phyloP scores from a whole-genome alignment of 768 basidiomycete species.

The Vararia minispora region DNA sequence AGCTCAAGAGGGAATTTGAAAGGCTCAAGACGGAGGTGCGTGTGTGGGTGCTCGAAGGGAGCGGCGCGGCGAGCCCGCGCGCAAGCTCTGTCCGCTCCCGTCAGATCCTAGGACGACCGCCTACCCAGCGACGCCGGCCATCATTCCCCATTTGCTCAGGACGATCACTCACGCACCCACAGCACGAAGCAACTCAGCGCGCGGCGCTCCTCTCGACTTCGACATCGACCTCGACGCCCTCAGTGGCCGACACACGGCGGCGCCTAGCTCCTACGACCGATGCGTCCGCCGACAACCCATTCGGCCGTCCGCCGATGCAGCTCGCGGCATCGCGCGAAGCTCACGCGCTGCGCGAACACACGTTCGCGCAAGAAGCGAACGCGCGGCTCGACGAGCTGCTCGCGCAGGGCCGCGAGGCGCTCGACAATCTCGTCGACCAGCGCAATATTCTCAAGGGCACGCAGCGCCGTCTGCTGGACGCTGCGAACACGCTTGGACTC shows the following conservation, averaged over 20 bases:
- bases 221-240: constrained; percentile 26
- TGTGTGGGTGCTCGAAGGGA: not conserved
- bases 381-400: constrained; percentile 80
- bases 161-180: not conserved
- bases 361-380: constrained; percentile 79
- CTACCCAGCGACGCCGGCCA: not conserved
- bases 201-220: constrained; percentile 49
- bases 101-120: not conserved
- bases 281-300: constrained; percentile 75
- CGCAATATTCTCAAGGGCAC: constrained; percentile 94
- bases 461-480: constrained; percentile 70
- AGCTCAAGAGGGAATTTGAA: constrained; percentile 79
- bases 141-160: not conserved
- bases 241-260: constrained; percentile 52
- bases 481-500: constrained; percentile 90
- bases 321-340: constrained; percentile 51
- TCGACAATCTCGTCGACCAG: constrained; percentile 90
- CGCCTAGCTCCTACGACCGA: constrained; percentile 35
- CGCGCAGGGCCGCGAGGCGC: constrained; percentile 81
- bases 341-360: constrained; percentile 79
- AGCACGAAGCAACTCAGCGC: constrained; percentile 53
- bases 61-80: not conserved
- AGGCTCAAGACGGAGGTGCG: constrained; percentile 50
- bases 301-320: constrained; percentile 44
- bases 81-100: too few species aligned